A percentile compares a stretch with the other conserved stretches of the same genome.
These are phyloP conservation scores for Globisporangium solare DNA, from an alignment of 352 stramenopile species.

Conservation along the genomic window DNA sequence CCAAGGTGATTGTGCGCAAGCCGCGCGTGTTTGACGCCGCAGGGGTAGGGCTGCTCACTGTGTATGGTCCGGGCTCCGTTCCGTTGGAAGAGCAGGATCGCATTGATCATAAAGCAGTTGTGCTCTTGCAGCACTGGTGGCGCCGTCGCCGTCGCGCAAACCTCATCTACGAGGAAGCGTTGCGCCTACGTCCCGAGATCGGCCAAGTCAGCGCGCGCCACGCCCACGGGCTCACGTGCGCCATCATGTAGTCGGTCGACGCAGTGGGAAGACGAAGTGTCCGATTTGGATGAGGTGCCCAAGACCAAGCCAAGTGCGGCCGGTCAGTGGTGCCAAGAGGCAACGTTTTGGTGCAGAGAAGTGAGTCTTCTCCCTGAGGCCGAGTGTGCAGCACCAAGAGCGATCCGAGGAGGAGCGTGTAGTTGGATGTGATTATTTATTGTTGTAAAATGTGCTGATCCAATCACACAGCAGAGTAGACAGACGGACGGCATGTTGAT, in stretches of 20 bases:
- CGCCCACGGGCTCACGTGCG: conserved; percentile 19
- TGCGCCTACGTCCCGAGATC: conserved; percentile 51
- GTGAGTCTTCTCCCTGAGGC: too few relatives aligned
- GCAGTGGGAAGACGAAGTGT: too few relatives aligned
- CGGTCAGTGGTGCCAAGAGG: too few relatives aligned
- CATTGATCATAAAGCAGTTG: conserved; percentile 77
- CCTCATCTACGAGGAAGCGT: conserved; percentile 53
- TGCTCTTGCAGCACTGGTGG: conserved; percentile 84
- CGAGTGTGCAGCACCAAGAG: too few relatives aligned
- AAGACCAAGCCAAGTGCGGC: too few relatives aligned
- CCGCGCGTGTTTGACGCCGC: conserved; percentile 74
- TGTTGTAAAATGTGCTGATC: too few relatives aligned
- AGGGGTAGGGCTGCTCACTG: conserved; percentile 69
- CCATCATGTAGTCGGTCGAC: conserved; percentile 15
- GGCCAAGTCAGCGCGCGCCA: conserved; percentile 20
- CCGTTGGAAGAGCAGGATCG: conserved; percentile 86
- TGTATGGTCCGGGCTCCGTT: conserved; percentile 82
- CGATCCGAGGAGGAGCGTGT: too few relatives aligned
- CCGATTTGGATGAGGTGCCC: too few relatives aligned
- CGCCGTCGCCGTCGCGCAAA: conserved; percentile 60
- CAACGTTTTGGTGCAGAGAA: too few relatives aligned
- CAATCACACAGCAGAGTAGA: too few relatives aligned
- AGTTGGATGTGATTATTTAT: too few relatives aligned
- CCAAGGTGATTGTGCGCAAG: conserved; percentile 81
- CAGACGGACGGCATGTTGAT: too few relatives aligned